Base-by-base conservation (phyloP, 2,329 filamentous ascomycete species). In the Fusarium neocosmosporiellum region DNA sequence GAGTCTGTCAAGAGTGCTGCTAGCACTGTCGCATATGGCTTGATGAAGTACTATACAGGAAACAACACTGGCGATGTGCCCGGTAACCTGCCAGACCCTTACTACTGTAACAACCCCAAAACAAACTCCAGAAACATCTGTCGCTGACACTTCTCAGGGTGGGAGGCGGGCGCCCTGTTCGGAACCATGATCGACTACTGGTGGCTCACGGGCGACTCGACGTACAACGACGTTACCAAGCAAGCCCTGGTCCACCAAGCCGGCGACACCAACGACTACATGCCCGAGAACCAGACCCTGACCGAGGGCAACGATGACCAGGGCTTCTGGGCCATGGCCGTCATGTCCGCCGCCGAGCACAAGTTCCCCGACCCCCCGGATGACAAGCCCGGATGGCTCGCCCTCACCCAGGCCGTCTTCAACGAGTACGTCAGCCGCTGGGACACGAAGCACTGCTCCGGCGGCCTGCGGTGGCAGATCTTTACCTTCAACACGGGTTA, bases 401-500 rank as follows among this genome's bases (percentile, higher is more conserved):
- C 91, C 8, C 87, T 96, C 61, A 91, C 89, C 1, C 92, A 95
- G 80, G 92, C 92, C 13, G 92, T 94, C 2, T 97, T 96, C 81
- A 94, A 96, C 83, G 91, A 92, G 59, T 94, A 94, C 77, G 90
- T 89, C 3, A 82, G 82, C 22, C 89, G 94, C 24, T 96, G 93
- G 92, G 91, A 96, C 74, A 83, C 82, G 3, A 77, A 82, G 0
- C 72, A 79, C 62, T 97, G 94, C 80, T 85, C 83, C 54, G 94
- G 94, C 58, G 94, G 94, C 11, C 82, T 97, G 73, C 90, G 92
- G 71, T 97, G 95, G 95, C 94, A 97, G 83, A 93, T 97, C 69
- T 95, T 92, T 83, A 86, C 89, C 14, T 93, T 91, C 83, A 95
- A 95, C 83, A 89, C 86, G 65, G 94, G 94, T 58, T 91, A 85